Evolutionary conservation across 768 basidiomycete genomes (phyloP), one percentile per base, ranked within the genome.

Genomic region (Pleurotus citrinopileatus): DNA sequence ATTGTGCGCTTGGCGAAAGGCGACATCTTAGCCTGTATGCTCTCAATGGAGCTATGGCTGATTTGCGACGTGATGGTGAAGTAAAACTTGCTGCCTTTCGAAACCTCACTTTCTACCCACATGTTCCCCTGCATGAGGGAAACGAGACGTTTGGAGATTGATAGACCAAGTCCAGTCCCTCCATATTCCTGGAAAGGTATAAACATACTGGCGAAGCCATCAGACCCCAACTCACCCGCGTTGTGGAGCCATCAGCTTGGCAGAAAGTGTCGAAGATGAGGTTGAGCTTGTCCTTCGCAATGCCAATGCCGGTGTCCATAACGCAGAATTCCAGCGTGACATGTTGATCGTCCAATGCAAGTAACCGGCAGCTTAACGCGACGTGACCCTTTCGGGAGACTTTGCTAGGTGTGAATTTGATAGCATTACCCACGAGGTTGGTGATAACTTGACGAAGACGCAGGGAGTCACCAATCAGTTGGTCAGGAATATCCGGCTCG

Each of bases 201-300:
- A 26, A 19, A 37, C 32, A 46, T 38, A 46, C 42, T 2, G 37
- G 42, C 47, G 6, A 57, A 42, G 6, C 13, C 52, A 44, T 26
- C 13, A 19, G 12, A 6, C 28, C 17, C 5, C 28, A 6, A 75
- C 87, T 38, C 61, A 91, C 92, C 64, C 96, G 73, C 4, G 95
- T 98, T 3, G 97, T 98, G 6, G 94, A 98, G 22, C 97, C 97
- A 75, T 98, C 97, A 0, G 97, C 97, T 66, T 98, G 97, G 60
- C 92, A 94, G 73, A 99, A 99, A 1, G 97, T 98, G 66, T 99
- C 97, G 71, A 98, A 99, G 67, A 98, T 98, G 64, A 98, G 77
- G 65, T 95, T 96, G 60, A 98, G 74, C 75, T 98, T 98, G 70
- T 98, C 97, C 67, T 94, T 94, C 53, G 96, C 94, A 67, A 99